These are phyloP conservation scores for Geranium brycei DNA, from an alignment of 345 rosid genomes.

Conservation along the genomic window DNA sequence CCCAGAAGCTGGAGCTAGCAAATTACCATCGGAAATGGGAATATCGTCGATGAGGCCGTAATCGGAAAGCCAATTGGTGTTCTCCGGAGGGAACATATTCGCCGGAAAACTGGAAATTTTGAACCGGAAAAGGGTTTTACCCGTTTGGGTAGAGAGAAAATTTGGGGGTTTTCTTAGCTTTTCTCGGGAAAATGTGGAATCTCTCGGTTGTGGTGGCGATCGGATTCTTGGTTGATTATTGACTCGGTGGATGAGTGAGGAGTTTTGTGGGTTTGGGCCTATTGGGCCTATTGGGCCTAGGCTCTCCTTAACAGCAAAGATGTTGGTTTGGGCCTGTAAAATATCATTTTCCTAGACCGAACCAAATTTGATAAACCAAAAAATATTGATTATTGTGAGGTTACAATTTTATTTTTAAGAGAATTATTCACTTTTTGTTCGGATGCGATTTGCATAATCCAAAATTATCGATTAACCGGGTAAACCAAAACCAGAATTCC, in stretches of 20 bases:
- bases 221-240: not conserved
- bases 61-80: conserved; percentile 53
- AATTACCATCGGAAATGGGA: conserved; percentile 41
- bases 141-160: not conserved
- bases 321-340: too few species aligned
- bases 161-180: not conserved
- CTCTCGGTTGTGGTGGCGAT: not conserved
- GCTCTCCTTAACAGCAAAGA: too few species aligned
- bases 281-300: too few species aligned
- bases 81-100: conserved; percentile 63
- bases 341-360: too few species aligned
- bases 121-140: not conserved
- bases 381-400: too few species aligned
- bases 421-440: too few species aligned
- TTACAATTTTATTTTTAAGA: too few species aligned
- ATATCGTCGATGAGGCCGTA: conserved; percentile 62
- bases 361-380: too few species aligned
- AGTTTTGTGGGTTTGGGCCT: not conserved
- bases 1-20: conserved; percentile 40
- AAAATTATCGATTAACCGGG: too few species aligned
- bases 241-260: not conserved
- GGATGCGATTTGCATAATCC: too few species aligned
- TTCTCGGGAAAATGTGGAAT: too few species aligned
- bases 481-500: too few species aligned
- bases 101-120: conserved; percentile 7